phyloP scores from a whole-genome alignment of 805 yeast species.

The Wickerhamiella allomyrinae region DNA sequence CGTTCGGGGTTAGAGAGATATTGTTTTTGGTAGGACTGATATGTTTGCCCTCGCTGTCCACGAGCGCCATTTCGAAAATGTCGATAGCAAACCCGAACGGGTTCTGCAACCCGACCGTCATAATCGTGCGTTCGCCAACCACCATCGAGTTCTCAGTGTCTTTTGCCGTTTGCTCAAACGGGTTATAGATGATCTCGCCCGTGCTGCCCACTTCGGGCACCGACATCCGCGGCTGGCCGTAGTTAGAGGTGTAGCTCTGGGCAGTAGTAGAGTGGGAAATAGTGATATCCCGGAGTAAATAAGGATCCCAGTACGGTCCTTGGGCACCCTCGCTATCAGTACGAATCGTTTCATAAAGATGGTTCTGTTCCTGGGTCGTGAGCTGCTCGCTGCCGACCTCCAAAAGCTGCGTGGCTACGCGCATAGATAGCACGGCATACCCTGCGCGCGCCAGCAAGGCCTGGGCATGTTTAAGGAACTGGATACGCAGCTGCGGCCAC shows the following conservation, averaged over 20 bases:
- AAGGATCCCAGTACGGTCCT: slow-evolving; percentile 56
- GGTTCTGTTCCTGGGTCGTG: background rate
- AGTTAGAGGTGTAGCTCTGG: slow-evolving; percentile 5
- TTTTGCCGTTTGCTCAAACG: slow-evolving; percentile 26
- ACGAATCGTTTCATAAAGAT: background rate
- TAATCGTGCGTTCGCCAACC: slow-evolving; percentile 49
- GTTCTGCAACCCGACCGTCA: slow-evolving; percentile 50
- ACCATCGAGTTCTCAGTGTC: slow-evolving; percentile 28
- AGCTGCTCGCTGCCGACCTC: background rate
- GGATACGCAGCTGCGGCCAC: background rate
- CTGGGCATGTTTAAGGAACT: background rate
- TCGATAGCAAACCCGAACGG: slow-evolving; percentile 67
- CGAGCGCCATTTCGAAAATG: slow-evolving; percentile 27
- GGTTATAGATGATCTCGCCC: slow-evolving; percentile 32
- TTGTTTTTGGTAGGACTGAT: slow-evolving; percentile 17
- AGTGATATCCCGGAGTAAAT: slow-evolving; percentile 38
- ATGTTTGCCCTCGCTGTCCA: slow-evolving; percentile 13
- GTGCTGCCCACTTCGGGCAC: background rate
- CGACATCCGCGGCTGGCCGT: slow-evolving; percentile 1
- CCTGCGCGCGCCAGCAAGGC: background rate
- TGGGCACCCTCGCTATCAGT: slow-evolving; percentile 14
- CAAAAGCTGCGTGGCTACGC: background rate
- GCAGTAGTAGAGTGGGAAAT: slow-evolving; percentile 6
- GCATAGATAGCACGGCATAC: background rate
- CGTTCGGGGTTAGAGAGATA: slow-evolving; percentile 19